Evolutionary conservation across 1,139 yeast genomes (phyloP), one percentile per base, ranked within the genome.

Genomic region (Kodamaea ohmeri): DNA sequence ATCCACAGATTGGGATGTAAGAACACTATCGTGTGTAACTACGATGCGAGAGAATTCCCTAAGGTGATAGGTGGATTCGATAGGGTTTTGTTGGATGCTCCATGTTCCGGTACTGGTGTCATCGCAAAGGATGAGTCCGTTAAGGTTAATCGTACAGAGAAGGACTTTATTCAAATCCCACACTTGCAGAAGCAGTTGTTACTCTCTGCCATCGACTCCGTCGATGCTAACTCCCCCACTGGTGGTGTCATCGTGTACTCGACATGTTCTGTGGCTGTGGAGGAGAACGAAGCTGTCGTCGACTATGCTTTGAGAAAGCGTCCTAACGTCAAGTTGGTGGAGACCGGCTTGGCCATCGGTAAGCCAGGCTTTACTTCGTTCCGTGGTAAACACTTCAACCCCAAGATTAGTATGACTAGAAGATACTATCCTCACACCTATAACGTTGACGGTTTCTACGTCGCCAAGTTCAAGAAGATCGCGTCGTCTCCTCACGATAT

Each of bases 41-140:
- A 92, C 60, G 99, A 94, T 67, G 99, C 98, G 35, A 81, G 98
- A 62, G 97, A 92, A 61, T 94, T 94, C 60, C 98, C 98, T 34
- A 89, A 89, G 61, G 97, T 92, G 37, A 88, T 94, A 60, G 98
- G 98, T 49, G 98, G 98, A 1, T 94, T 94, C 53, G 98, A 94
- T 61, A 79, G 98, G 65, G 82, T 94, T 34, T 69, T 94, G 45
- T 73, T 94, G 52, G 99, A 94, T 73, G 98, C 99, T 24, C 99
- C 99, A 49, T 94, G 99, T 68, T 89, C 98, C 3, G 99, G 99
- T 70, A 92, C 98, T 3, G 99, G 99, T 69, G 98, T 94, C 51
- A 90, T 94, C 59, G 94, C 96, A 45, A 94, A 94, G 68, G 98
- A 94, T 67, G 96, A 89, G 57, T 83, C 89, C 37, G 97, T 92